Base-by-base conservation (phyloP, 176 grass and related monocot species). In the Otatea glauca region DNA sequence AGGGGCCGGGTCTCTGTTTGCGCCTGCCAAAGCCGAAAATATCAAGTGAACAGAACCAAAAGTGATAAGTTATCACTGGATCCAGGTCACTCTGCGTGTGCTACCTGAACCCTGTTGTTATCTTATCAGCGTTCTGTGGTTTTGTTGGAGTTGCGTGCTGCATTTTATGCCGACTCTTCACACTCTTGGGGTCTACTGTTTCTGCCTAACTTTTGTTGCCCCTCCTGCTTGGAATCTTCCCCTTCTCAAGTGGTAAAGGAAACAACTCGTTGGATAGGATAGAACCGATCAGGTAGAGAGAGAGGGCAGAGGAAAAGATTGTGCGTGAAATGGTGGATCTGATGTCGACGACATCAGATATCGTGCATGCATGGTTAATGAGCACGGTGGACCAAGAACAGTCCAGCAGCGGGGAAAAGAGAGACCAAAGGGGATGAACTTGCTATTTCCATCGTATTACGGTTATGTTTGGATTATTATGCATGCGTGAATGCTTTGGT, bases 41-140 rank as follows among this genome's bases (percentile, higher is more conserved):
- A 76, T 25, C 7, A 15, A 14, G 4, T 2, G 34, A 16, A 48
- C 20, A 25, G 9, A 21, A 55, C 83, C 88, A 86, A 77, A 86
- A 82, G 78, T 82, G 88, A 90, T 90, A 90, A 72, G 83, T 49
- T 90, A 82, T 90, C 88, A 76, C 45, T 41, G 78, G 83, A 86
- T 66, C 24, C 87, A 88, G 81, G 76, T 56, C 75, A 74, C 50
- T 10, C 37, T 42, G 51, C 21, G 64, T 13, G 23, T 24, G 10
- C 23, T 6, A 4, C 6, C 13, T 23, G 18, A 15, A 10, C 8
- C 3, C 21, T 41, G 54, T 21, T 20, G 53, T 20, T 37, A 72
- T 71, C 75, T 1, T 23, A n/a, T 42, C 62, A 15, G 21, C 13
- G n/a, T 16, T 38, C 13, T 25, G 29, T 25, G 60, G 34, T 35